Evolutionary conservation across 108 stramenopile genomes (phyloP), one percentile per base, ranked within the genome.

Genomic region (Discostella stelligeroides): DNA sequence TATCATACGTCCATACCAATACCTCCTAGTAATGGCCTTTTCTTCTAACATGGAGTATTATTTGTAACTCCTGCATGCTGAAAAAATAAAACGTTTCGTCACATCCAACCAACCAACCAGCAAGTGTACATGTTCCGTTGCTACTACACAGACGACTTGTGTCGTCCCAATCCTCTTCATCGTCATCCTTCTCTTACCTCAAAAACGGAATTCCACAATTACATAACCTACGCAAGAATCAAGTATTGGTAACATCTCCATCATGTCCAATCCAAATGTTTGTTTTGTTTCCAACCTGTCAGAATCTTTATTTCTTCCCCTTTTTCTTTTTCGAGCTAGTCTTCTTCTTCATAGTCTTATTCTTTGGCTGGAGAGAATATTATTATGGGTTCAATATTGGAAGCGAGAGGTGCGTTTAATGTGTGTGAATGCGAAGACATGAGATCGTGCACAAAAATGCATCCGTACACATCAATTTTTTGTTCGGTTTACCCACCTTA

Each of bases 311-410:
- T 50, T 78, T 78, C 63, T 63, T 63, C 18, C 57, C 57, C 42
- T 65, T 70, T 64, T 78, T 78, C 76, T 78, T 78, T 47, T 78
- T 78, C 1, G 69, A 70, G 58, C 69, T 70, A 50, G 69, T 78
- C 59, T 70, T 78, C 27, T 63, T 63, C 59, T 78, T 78, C 63
- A 65, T 63, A 50, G 59, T 78, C 76, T 78, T 78, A 40, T 78
- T 78, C 69, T 78, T 78, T 23, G 57, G 63, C 54, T 34, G 24
- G 6, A 54, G 21, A 28, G 27, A 45, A n/a, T 34, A 34, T 34
- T 5, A 34, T n/a, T n/a, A n/a, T n/a, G n/a, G n/a, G n/a, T n/a
- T n/a, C n/a, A n/a, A n/a, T n/a, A n/a, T n/a, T n/a, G n/a, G n/a
- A n/a, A n/a, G n/a, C n/a, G n/a, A n/a, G n/a, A n/a, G n/a, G n/a